Evolutionary conservation across 371 early-diverging fungal genomes (phyloP).

Genomic region (Apophysomyces ossiformis): DNA sequence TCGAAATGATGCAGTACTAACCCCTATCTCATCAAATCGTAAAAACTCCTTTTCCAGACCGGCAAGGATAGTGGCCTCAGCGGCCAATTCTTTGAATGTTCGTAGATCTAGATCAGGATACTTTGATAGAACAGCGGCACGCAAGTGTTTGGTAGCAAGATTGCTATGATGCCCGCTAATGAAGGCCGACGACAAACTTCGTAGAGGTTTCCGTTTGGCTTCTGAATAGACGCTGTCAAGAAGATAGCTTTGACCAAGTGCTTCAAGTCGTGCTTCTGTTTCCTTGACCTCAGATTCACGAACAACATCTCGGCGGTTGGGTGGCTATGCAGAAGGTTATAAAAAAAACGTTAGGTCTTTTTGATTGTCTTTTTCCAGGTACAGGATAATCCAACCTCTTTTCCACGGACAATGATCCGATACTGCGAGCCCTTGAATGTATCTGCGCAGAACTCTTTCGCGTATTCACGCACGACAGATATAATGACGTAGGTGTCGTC

Average conservation of each 20-base stretch:
- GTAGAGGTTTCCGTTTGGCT: conserved; percentile 21
- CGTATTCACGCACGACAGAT: conserved; percentile 23
- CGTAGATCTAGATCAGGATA: conserved; percentile 34
- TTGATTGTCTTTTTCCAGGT: conserved; percentile 11
- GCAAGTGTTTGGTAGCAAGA: conserved; percentile 21
- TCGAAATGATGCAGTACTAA: conserved; percentile 30
- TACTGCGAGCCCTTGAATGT: conserved; percentile 27
- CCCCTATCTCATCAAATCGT: conserved; percentile 59
- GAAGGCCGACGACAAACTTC: conserved; percentile 7
- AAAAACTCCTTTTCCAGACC: conserved; percentile 64
- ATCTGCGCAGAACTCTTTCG: conserved; percentile 18
- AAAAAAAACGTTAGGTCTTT: not conserved
- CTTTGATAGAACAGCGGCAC: conserved; percentile 33
- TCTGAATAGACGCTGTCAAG: conserved; percentile 15
- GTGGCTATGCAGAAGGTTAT: not conserved
- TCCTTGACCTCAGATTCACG: conserved; percentile 31
- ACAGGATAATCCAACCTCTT: conserved; percentile 19
- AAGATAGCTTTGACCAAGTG: conserved; percentile 15
- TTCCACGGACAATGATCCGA: conserved; percentile 44
- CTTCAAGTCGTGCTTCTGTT: conserved; percentile 21
- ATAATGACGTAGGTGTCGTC: conserved; percentile 16
- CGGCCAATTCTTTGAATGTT: conserved; percentile 40
- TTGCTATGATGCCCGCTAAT: conserved; percentile 15
- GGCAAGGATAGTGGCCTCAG: conserved; percentile 42
- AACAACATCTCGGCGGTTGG: conserved; percentile 23